Evolutionary conservation across 2,329 filamentous ascomycete species (phyloP), one percentile per base, ranked within the genome.

Genomic region (Colletotrichum sp.): DNA sequence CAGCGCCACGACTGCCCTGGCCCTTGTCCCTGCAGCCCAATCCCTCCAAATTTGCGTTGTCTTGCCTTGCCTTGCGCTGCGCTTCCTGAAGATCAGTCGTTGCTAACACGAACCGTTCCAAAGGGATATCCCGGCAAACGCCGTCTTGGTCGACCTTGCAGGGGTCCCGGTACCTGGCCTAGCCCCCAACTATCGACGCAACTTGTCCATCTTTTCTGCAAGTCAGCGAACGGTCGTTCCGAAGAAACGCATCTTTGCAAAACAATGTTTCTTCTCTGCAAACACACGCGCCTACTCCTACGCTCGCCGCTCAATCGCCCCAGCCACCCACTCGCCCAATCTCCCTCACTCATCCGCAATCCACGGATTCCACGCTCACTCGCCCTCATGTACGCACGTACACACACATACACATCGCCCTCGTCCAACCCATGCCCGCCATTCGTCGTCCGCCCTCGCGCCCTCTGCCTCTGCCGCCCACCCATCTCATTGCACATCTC

Each of bases 251-350:
- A 69, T 69, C n/a, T 72, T 32, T 64, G 63, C 57, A 73, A 76
- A 76, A 73, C 73, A 73, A 57, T 76, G 73, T 73, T 76, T 76
- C 64, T 72, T 73, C 39, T 76, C 69, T 76, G 73, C 73, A 76
- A 64, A 76, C 64, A 76, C 70, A 73, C 63, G 57, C 63, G 69
- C 69, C 62, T 72, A 72, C 55, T 63, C 69, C 68, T 72, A 72
- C 69, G 30, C 68, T 70, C 28, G 66, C 52, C 62, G 57, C 44
- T 64, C 32, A 55, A 66, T 36, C 69, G 44, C 63, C n/a, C 55
- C 64, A 28, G 55, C 68, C 28, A 34, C 30, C 30, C 59, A 34
- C 13, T 30, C 59, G 59, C 59, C 32, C 59, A 62, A 63, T 34
- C n/a, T 67, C 30, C 10, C 26, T 36, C 30, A 52, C 65, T 44